Base-by-base conservation (phyloP, 2,329 filamentous ascomycete genomes). In the Acephala macrosclerotiorum region DNA sequence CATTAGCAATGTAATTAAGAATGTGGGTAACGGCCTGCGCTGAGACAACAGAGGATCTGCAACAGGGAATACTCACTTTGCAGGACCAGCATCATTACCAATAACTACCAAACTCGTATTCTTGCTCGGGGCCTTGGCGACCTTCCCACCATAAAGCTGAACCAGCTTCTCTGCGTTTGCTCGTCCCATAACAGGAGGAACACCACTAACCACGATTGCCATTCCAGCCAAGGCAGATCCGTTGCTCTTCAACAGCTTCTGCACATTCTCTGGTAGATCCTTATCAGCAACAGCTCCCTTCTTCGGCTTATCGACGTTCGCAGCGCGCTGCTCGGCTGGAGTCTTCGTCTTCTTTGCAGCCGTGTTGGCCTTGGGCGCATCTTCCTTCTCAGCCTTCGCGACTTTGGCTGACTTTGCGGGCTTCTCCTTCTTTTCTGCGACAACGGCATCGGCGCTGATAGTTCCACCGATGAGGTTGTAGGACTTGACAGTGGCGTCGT, bases 31-130 rank as follows among this genome's bases (percentile, higher is more conserved):
- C 36, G 45, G 35, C 11, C 25, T 12, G 16, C 26, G 12, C 8
- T 36, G 36, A 29, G 14, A 11, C 20, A 29, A 68, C 16, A 51
- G 5, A 16, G 25, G 25, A 22, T 33, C 16, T 14, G 36, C 45
- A 22, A 49, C 45, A 49, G 11, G 45, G 45, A 49, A 49, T 5
- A 62, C 64, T 53, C 63, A 61, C 66, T 74, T 72, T 42, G 68
- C 71, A 0, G 71, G 71, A n/a, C 68, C 71, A 18, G 72, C 68
- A 29, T 72, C 66, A 62, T 72, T 67, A 5, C 72, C 71, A 11
- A 74, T 55, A 36, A 74, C 65, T 18, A 72, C 72, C 42, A 62
- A 71, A 36, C 57, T 58, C 3, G 71, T 73, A 18, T 72, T 72
- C 64, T 69, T 68, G 40, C 62, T 71, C 38, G 73, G n/a, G 18